phyloP scores from a whole-genome alignment of 2,329 filamentous ascomycete species.

The Fusarium sp. region DNA sequence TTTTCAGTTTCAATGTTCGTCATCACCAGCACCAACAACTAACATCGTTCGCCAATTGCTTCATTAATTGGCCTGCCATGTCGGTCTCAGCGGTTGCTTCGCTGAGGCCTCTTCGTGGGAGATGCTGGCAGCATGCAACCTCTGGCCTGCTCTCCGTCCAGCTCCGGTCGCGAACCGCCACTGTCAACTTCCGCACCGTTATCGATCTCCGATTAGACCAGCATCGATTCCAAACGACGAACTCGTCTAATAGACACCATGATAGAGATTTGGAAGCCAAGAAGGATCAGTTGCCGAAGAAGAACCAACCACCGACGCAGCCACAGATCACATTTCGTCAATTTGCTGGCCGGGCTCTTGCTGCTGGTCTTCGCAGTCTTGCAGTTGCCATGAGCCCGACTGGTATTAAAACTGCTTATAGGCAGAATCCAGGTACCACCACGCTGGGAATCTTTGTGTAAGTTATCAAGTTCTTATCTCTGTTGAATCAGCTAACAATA shows the following conservation, averaged over 20 bases:
- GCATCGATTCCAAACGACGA: constrained; percentile 46
- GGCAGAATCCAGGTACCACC: constrained; percentile 48
- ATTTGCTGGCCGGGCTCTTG: constrained; percentile 47
- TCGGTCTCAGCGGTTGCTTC: constrained; percentile 50
- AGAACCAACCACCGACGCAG: constrained; percentile 30
- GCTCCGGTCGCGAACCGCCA: constrained; percentile 46
- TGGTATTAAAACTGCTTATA: constrained; percentile 51
- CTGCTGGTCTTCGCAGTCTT: constrained; percentile 51
- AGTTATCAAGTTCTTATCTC: neutral
- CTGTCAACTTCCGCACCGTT: constrained; percentile 46
- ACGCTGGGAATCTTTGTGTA: constrained; percentile 49
- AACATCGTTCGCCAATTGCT: constrained; percentile 13
- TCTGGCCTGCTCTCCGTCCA: constrained; percentile 50
- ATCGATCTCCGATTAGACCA: constrained; percentile 46
- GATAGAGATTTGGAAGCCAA: constrained; percentile 29
- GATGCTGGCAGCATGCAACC: constrained; percentile 46
- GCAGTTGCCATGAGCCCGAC: constrained; percentile 50
- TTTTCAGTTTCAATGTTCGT: constrained; percentile 27
- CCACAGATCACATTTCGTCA: constrained; percentile 49
- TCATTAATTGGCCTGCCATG: constrained; percentile 42
- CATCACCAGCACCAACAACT: constrained; percentile 8
- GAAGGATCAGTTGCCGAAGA: constrained; percentile 43
- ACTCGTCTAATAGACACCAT: constrained; percentile 21
- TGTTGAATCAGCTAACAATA: neutral
- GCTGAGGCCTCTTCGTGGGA: constrained; percentile 48